Evolutionary conservation across 352 stramenopile genomes (phyloP), one percentile per base, ranked within the genome.

Genomic region (Pythium rhizo-oryzae): DNA sequence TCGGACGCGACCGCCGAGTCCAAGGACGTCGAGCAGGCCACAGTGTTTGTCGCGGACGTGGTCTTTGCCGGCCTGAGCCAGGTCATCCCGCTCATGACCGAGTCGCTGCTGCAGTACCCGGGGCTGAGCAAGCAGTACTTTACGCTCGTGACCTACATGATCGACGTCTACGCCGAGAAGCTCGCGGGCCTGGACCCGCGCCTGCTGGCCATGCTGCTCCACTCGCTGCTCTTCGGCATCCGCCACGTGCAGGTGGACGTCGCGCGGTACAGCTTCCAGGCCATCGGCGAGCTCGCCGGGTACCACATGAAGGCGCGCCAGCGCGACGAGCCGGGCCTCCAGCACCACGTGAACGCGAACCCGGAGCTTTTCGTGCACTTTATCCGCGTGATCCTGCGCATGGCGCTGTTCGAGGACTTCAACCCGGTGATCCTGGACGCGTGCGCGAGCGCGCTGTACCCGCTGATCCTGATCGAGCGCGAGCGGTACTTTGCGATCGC

Each of bases 31-130:
- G 84, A 77, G n/a, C 72, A 77, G 21, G 84, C 84, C 30, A 87
- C 81, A 39, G 81, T 76, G 51, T 76, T 93, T 30, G 88, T 96
- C 13, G 82, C 89, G 4, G 89, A 97, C 24, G 90, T 97, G 0
- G 91, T 97, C 1, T 97, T 97, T 71, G 86, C 88, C 3, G 91
- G 90, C 0, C 66, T 97, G 25, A 88, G 87, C 25, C 84, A 92
- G 54, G 84, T 97, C 35, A 90, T 97, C 44, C 90, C 91, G 19
- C 81, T 97, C 25, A 97, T 97, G 89, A 97, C 91, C 8, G 85
- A 97, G 59, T 79, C 88, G 60, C 70, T 97, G 60, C 72, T 97
- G 52, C 81, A 94, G 43, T 97, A 96, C 59, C 88, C 89, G 11
- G 84, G 70, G 28, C 73, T 97, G 67, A 93, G 84, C 71, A 90